These are phyloP conservation scores for Plasmodium vinckei DNA, from an alignment of 169 alveolate species.

Conservation along the genomic window DNA sequence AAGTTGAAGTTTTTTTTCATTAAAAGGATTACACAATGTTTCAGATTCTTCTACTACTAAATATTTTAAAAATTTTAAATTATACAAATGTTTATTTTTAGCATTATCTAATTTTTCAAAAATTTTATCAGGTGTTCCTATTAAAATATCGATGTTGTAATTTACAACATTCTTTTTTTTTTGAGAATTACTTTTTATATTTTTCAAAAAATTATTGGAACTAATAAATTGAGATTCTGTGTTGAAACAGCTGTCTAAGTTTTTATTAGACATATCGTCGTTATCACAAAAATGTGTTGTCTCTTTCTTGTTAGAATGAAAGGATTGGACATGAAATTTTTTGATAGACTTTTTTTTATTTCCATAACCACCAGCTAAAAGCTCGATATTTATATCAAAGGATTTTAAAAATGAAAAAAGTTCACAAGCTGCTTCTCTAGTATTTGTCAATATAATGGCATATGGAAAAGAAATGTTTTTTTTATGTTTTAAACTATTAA, in stretches of 20 bases:
- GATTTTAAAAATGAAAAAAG: slow-evolving; percentile 58
- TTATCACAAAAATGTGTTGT: not conserved
- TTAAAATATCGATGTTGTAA: slow-evolving; percentile 52
- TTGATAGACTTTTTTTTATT: slow-evolving; percentile 68
- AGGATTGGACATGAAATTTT: slow-evolving; percentile 27
- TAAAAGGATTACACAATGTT: slow-evolving; percentile 64
- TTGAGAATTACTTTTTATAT: slow-evolving; percentile 5
- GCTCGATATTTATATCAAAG: slow-evolving; percentile 72
- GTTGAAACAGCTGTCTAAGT: not conserved
- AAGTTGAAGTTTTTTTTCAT: slow-evolving; percentile 64
- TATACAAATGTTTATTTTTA: slow-evolving; percentile 73
- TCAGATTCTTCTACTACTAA: slow-evolving; percentile 61
- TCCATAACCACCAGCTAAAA: slow-evolving; percentile 62
- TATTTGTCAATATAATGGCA: slow-evolving; percentile 73
- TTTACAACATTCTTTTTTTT: slow-evolving; percentile 20
- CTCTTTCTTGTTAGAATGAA: not conserved
- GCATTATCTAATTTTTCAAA: slow-evolving; percentile 71
- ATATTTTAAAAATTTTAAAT: slow-evolving; percentile 74
- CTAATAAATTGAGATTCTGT: slow-evolving; percentile 7
- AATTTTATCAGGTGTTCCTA: slow-evolving; percentile 76
- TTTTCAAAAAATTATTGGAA: slow-evolving; percentile 15
- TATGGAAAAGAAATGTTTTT: slow-evolving; percentile 60
- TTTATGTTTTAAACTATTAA: slow-evolving; percentile 70
- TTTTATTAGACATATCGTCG: not conserved
- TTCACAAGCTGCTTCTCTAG: slow-evolving; percentile 76